These are phyloP conservation scores for Sarocladium brachiariae DNA, from an alignment of 2,329 filamentous ascomycete genomes.

Conservation along the genomic window DNA sequence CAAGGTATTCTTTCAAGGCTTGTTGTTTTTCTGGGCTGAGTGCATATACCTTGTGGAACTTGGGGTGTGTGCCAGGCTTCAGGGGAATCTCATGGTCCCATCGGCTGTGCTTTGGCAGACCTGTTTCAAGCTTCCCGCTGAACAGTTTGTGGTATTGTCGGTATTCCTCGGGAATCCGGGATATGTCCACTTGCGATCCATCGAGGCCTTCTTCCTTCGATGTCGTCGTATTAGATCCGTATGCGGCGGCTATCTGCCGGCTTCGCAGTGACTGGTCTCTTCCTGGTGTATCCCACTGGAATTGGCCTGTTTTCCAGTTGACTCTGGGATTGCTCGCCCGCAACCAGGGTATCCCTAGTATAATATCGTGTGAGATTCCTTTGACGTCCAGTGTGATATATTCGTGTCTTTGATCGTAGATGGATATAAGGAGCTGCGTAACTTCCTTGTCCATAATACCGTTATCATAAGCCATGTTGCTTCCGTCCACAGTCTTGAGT, in stretches of 20 bases:
- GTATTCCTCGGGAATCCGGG: constrained; percentile 14
- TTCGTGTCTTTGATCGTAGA: background rate
- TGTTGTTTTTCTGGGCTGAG: constrained; percentile 13
- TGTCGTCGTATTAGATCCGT: constrained; percentile 8
- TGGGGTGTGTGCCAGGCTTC: constrained; percentile 7
- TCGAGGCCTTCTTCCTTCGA: constrained; percentile 10
- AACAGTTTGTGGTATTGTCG: constrained; percentile 14
- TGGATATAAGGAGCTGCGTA: background rate
- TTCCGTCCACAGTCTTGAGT: constrained; percentile 3
- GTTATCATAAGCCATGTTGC: constrained; percentile 8
- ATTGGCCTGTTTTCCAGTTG: constrained; percentile 5
- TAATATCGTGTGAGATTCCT: constrained; percentile 5
- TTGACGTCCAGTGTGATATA: background rate
- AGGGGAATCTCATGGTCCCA: constrained; percentile 13
- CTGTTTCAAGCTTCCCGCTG: constrained; percentile 13
- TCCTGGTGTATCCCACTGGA: background rate
- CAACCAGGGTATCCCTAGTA: constrained; percentile 4
- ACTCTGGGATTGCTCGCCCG: background rate
- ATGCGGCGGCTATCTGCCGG: constrained; percentile 2
- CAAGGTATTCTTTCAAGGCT: constrained; percentile 8
- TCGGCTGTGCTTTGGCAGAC: constrained; percentile 11
- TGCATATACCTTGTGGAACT: constrained; percentile 12
- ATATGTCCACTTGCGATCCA: constrained; percentile 10
- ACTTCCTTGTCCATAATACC: constrained; percentile 4
- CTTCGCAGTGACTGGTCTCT: constrained; percentile 2